These are phyloP conservation scores for Pleurotus tuoliensis DNA, from an alignment of 768 basidiomycete species.

Conservation along the genomic window DNA sequence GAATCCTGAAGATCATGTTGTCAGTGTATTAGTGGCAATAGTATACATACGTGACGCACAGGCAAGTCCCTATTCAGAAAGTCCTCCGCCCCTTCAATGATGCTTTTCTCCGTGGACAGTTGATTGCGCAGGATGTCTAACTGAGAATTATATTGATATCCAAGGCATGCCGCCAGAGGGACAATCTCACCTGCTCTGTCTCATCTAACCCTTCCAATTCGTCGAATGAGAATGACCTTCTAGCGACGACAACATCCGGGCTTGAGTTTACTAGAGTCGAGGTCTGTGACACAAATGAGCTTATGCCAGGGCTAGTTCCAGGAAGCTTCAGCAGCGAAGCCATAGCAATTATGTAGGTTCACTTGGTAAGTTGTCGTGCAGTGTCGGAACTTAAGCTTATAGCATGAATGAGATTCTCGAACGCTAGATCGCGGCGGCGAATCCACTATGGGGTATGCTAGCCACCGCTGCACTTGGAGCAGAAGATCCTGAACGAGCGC, in stretches of 20 bases:
- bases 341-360: no score
- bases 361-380: no score
- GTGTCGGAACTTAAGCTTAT: no score
- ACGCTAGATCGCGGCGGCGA: no score
- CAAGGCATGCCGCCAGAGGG: neutral
- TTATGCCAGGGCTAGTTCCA: neutral
- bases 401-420: no score
- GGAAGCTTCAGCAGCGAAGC: neutral
- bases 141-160: slow-evolving; percentile 30
- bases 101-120: slow-evolving; percentile 72
- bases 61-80: slow-evolving; percentile 66
- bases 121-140: slow-evolving; percentile 63
- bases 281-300: slow-evolving; percentile 4
- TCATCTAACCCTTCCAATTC: slow-evolving; percentile 45
- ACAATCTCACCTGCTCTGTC: slow-evolving; percentile 35
- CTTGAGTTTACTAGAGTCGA: slow-evolving; percentile 15
- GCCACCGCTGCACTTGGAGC: no score
- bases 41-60: slow-evolving; percentile 29
- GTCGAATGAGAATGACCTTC: slow-evolving; percentile 28
- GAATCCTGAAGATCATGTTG: slow-evolving; percentile 38
- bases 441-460: no score
- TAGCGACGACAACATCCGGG: slow-evolving; percentile 9
- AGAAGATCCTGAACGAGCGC: no score
- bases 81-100: slow-evolving; percentile 91
- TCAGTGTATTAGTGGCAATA: neutral